A percentile compares a stretch with the other conserved stretches of the same genome.
Conservation (phyloP, 345 rosid genomes). For the Physaria fendleri region DNA sequence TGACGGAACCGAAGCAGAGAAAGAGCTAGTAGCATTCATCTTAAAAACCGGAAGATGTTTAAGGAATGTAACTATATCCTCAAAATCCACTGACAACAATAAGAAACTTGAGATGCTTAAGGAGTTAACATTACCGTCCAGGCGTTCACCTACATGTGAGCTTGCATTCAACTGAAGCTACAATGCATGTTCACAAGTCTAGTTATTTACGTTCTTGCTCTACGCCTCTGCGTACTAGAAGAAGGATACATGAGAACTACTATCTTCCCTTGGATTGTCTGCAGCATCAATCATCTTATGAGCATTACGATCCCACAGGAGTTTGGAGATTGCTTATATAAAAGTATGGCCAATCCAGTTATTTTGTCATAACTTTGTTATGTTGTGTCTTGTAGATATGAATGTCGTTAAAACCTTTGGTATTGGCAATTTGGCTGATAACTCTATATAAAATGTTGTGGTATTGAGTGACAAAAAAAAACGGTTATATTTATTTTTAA, state of each 20-base stretch:
- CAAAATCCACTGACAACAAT: background rate
- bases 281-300: background rate
- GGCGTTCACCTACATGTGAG: background rate
- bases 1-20: constrained; percentile 5
- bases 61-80: background rate
- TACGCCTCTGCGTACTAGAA: background rate
- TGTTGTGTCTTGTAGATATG: background rate
- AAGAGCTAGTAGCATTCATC: background rate
- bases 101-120: constrained; percentile 12
- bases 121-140: background rate
- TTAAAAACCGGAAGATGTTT: background rate
- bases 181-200: too few relatives aligned
- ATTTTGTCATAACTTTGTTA: background rate
- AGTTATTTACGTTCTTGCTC: too few relatives aligned
- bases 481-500: too few relatives aligned
- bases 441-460: too few relatives aligned
- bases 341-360: background rate
- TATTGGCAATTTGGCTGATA: background rate
- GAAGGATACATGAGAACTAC: background rate
- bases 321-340: background rate
- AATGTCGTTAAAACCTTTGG: background rate
- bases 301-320: background rate
- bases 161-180: background rate
- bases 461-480: too few relatives aligned
- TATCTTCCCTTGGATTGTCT: background rate